These are phyloP conservation scores for Termitomyces titanicus DNA, from an alignment of 768 basidiomycete genomes.

Conservation along the genomic window DNA sequence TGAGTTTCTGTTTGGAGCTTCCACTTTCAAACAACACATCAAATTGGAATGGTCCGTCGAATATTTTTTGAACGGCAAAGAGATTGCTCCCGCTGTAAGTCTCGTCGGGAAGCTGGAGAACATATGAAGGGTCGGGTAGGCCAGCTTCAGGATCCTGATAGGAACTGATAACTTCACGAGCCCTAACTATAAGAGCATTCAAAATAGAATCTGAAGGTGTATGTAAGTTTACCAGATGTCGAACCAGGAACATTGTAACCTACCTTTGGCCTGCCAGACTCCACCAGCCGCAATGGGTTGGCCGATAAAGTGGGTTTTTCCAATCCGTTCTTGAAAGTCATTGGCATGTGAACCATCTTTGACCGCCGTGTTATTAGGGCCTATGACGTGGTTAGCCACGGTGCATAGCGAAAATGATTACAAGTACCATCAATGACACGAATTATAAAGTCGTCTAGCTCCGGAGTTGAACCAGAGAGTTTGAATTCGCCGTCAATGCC, in stretches of 20 bases:
- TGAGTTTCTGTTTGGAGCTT: slow-evolving; percentile 61
- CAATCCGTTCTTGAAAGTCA: slow-evolving; percentile 56
- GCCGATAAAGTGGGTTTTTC: slow-evolving; percentile 70
- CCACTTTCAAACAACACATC: slow-evolving; percentile 86
- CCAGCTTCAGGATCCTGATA: slow-evolving; percentile 48
- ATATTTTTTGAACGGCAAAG: slow-evolving; percentile 83
- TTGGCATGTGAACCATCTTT: slow-evolving; percentile 53
- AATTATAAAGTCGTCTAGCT: slow-evolving; percentile 80
- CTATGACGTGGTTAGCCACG: slow-evolving; percentile 32
- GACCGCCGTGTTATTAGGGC: slow-evolving; percentile 51
- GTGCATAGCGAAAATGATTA: not conserved
- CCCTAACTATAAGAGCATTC: slow-evolving; percentile 55
- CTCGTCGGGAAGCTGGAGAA: slow-evolving; percentile 76
- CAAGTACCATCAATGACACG: slow-evolving; percentile 70
- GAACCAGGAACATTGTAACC: not conserved
- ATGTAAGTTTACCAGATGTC: not conserved
- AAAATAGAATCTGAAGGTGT: slow-evolving; percentile 53
- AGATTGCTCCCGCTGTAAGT: slow-evolving; percentile 71
- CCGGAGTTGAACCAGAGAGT: slow-evolving; percentile 70
- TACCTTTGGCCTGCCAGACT: slow-evolving; percentile 87
- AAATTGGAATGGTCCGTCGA: slow-evolving; percentile 83
- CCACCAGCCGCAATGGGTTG: slow-evolving; percentile 54
- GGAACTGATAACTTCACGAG: slow-evolving; percentile 47
- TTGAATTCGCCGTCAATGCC: slow-evolving; percentile 69
- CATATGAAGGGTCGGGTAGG: slow-evolving; percentile 76